These are phyloP conservation scores for Globisporangium perplexum DNA, from an alignment of 352 stramenopile species.

Conservation along the genomic window DNA sequence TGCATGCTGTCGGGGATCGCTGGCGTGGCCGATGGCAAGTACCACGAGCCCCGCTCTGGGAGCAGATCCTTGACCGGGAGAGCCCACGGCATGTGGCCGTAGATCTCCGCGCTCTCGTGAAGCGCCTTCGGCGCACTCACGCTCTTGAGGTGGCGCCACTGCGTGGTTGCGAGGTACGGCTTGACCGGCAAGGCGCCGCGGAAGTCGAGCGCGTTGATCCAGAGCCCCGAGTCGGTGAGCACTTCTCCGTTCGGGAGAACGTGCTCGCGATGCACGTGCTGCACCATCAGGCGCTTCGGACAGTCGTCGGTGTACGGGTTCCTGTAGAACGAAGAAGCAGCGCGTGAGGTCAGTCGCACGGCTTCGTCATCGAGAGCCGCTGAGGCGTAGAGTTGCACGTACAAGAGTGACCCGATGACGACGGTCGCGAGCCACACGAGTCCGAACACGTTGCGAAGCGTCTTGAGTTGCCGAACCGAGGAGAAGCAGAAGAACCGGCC, in stretches of 20 bases:
- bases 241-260: slow-evolving; percentile 36
- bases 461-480: slow-evolving; percentile 26
- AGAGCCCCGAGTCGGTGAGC: slow-evolving; percentile 56
- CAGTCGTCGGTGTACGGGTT: slow-evolving; percentile 73
- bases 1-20: slow-evolving; percentile 14
- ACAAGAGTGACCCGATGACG: slow-evolving; percentile 48
- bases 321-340: slow-evolving; percentile 17
- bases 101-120: slow-evolving; percentile 49
- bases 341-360: background rate
- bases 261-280: slow-evolving; percentile 61
- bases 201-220: slow-evolving; percentile 70
- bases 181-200: slow-evolving; percentile 44
- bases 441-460: slow-evolving; percentile 33
- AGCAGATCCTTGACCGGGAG: slow-evolving; percentile 60
- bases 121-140: slow-evolving; percentile 30
- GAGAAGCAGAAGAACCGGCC: slow-evolving; percentile 74
- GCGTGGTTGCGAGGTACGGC: slow-evolving; percentile 34
- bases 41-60: slow-evolving; percentile 68
- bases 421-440: slow-evolving; percentile 28
- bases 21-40: slow-evolving; percentile 34
- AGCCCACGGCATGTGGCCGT: slow-evolving; percentile 64
- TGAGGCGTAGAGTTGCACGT: no score
- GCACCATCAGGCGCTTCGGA: slow-evolving; percentile 61
- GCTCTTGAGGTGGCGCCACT: slow-evolving; percentile 37
- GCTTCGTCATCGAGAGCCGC: background rate